phyloP scores from a whole-genome alignment of 345 rosid genomes.

The Euphorbia lathyris region DNA sequence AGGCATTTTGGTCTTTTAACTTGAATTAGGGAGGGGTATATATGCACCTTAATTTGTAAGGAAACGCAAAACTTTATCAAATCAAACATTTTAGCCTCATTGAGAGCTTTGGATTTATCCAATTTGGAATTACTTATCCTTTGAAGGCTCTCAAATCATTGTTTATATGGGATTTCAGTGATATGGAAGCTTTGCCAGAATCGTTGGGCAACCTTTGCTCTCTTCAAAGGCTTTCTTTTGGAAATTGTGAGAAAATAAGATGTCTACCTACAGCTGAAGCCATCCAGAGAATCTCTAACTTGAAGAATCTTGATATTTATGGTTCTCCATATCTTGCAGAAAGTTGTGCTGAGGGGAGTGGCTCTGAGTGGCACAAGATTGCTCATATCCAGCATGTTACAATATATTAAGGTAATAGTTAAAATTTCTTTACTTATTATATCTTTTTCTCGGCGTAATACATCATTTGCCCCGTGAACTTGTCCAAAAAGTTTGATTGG shows the following conservation, averaged over 20 bases:
- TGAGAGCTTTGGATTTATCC: not conserved
- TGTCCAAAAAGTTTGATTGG: too few species aligned
- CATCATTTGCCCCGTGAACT: too few species aligned
- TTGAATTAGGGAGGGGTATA: too few species aligned
- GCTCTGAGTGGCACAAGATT: conserved; percentile 1
- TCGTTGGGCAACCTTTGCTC: not conserved
- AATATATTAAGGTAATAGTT: too few species aligned
- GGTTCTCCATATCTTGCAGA: not conserved
- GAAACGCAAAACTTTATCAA: too few species aligned
- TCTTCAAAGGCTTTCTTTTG: not conserved
- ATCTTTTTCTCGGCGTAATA: too few species aligned
- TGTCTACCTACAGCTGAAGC: not conserved
- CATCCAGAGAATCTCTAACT: not conserved
- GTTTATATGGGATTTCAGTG: not conserved
- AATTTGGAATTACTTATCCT: too few species aligned
- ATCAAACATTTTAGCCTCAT: too few species aligned
- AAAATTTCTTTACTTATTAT: too few species aligned
- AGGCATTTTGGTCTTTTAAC: too few species aligned
- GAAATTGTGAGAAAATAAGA: not conserved
- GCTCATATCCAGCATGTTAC: not conserved
- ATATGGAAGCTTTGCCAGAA: not conserved
- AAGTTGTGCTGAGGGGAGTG: not conserved
- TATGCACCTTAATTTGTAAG: too few species aligned
- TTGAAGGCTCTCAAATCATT: not conserved
- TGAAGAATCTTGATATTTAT: not conserved